Evolutionary conservation across 1,139 yeast genomes (phyloP), one percentile per base, ranked within the genome.

Genomic region (Zygosaccharomyces sapae): DNA sequence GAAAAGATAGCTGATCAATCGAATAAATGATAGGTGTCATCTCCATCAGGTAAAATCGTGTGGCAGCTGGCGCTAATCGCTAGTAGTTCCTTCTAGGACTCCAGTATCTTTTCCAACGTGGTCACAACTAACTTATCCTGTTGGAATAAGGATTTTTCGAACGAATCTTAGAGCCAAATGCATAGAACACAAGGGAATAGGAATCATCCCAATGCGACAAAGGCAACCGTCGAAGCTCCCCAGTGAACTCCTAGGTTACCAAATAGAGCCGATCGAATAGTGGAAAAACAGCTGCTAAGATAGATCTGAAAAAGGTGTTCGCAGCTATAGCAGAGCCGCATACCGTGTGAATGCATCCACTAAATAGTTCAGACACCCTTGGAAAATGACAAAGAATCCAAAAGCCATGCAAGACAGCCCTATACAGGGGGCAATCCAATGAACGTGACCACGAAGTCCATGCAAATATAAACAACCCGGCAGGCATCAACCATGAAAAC

Each of bases 321-420:
- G 88, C 88, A 5, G 89, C 90, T 54, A 83, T 72, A 1, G 86
- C 88, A 9, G 86, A 79, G 94, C 92, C 19, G 86, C 80, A 51
- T 73, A 76, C 33, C 69, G 66, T 6, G 73, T 70, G 59, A 78
- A 81, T 2, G 82, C 71, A 59, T 79, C 80, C 10, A 79, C 77
- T 53, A 80, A 65, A 54, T 81, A 82, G 56, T 76, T 75, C 47
- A 81, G 57, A 67, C 74, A 65, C 61, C 76, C 67, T 68, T 77
- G 66, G 75, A 73, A 69, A 67, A 81, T 71, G 55, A 76, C 68
- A 43, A 81, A 71, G 55, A 81, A 73, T 1, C 89, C 89, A 51
- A 73, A 68, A 0, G 86, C 88, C 57, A 80, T 74, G 33, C 82
- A 71, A 13, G 69, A 62, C 16, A 83, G 76, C 1, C 87, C 81